phyloP scores from a whole-genome alignment of 2,329 filamentous ascomycete species.

The Pyrenochaeta sp. region DNA sequence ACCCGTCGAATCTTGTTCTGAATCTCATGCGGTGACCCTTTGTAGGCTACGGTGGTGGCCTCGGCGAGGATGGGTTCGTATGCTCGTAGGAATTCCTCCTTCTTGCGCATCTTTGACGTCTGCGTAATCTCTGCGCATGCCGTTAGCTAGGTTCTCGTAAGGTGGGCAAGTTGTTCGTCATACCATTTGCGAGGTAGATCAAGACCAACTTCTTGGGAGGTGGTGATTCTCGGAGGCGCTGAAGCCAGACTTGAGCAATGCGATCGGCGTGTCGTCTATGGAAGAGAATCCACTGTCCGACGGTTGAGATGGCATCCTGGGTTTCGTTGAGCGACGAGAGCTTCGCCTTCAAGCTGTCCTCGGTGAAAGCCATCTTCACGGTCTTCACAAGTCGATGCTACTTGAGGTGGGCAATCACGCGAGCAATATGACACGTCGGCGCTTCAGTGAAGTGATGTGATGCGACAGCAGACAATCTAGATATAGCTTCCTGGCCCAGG shows the following conservation, averaged over 20 bases:
- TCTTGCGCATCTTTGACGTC: constrained; percentile 90
- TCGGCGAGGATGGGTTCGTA: constrained; percentile 93
- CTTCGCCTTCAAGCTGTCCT: constrained; percentile 94
- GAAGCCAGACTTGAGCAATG: constrained; percentile 90
- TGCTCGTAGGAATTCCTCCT: constrained; percentile 89
- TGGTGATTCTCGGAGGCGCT: constrained; percentile 85
- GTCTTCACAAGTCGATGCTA: constrained; percentile 32
- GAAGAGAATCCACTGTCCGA: constrained; percentile 99
- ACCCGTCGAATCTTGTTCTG: constrained; percentile 88
- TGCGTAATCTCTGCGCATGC: constrained; percentile 80
- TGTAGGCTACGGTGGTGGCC: constrained; percentile 88
- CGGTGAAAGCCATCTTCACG: constrained; percentile 82
- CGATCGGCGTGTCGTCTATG: constrained; percentile 90
- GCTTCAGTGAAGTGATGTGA: neutral
- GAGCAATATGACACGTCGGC: constrained; percentile 20
- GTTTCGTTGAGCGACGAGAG: constrained; percentile 95
- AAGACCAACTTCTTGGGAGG: constrained; percentile 87
- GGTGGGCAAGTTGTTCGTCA: constrained; percentile 37
- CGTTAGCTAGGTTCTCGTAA: no score
- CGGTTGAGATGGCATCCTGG: constrained; percentile 94
- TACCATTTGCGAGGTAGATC: constrained; percentile 95
- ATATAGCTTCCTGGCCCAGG: constrained; percentile 11
- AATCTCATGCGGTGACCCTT: constrained; percentile 80
- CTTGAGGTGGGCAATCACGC: constrained; percentile 27
- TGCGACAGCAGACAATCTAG: constrained; percentile 10